Evolutionary conservation across 192 early-diverging fungal genomes (phyloP), one percentile per base, ranked within the genome.

Genomic region (Endogone sp.): DNA sequence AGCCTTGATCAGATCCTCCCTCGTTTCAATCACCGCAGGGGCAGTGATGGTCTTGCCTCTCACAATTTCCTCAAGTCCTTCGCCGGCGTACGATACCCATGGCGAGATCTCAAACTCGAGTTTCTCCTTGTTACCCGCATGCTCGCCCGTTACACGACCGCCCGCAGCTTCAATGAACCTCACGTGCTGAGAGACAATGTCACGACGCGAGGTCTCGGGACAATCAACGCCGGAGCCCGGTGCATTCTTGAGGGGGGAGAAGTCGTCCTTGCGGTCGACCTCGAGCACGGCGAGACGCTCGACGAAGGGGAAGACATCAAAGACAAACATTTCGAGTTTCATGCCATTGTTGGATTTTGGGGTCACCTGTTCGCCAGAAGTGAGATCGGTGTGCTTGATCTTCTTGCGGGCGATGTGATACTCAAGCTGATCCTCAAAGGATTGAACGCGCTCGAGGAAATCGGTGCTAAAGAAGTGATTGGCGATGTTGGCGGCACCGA

Each of bases 251-350:
- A 99, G 80, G 22, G 97, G 97, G 22, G 93, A 94, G 72, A 99
- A 99, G 83, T 99, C 96, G 63, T 99, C 97, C 31, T 85, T 86
- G 62, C 97, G 91, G 60, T 91, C 89, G 44, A 91, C 90, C 75
- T 99, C 95, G 55, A 99, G 85, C 31, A 98, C 95, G 29, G 96
- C 94, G 84, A 99, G 85, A 49, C 81, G 70, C 66, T 96, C 78
- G 27, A 91, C 89, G 71, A 89, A 95, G 26, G 97, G 96, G 79
- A 99, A 95, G 11, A 99, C 96, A 78, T 99, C 97, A 90, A 99
- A 99, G 56, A 99, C 96, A 81, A 99, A 99, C 72, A 95, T 86
- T 84, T 99, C 97, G 16, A 99, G 87, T 82, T 99, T 99, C 88
- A 99, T 95, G 59, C 96, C 97, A 71, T 97, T 98, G 76, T 89